phyloP scores from a whole-genome alignment of 139 green algal species.

The Chlorella sp. region DNA sequence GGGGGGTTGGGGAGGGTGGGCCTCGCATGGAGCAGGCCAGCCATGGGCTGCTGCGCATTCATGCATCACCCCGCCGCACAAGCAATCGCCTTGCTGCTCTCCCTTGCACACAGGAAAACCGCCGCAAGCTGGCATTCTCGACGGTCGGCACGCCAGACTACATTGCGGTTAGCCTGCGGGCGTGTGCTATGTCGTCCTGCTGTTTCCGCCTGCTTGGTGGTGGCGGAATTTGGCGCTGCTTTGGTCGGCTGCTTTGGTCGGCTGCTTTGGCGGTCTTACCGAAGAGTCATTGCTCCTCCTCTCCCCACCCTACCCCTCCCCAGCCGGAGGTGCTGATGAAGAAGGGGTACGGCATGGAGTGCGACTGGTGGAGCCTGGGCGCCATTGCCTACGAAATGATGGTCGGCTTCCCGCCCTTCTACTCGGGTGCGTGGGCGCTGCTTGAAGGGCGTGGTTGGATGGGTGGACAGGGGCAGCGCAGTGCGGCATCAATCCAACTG shows the following conservation, averaged over 20 bases:
- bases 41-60: too few species aligned
- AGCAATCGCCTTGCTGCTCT: not conserved
- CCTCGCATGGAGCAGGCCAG: not conserved
- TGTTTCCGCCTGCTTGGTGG: not conserved
- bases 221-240: too few species aligned
- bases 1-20: not conserved
- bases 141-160: conserved; percentile 97
- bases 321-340: conserved; percentile 93
- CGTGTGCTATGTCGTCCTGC: too few species aligned
- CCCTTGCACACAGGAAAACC: conserved; percentile 63
- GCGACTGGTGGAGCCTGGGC: conserved; percentile 98
- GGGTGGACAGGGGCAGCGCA: not conserved
- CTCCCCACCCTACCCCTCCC: too few species aligned
- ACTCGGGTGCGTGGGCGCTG: conserved; percentile 72
- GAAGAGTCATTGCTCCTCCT: too few species aligned
- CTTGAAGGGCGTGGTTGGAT: not conserved
- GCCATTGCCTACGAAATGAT: conserved; percentile 99
- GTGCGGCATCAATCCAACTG: too few species aligned
- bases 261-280: too few species aligned
- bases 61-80: not conserved
- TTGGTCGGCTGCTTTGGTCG: too few species aligned
- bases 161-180: conserved; percentile 74
- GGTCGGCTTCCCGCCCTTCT: conserved; percentile 97
- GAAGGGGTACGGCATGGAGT: conserved; percentile 99
- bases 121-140: conserved; percentile 88